A percentile compares a stretch with the other conserved stretches of the same genome.
phyloP scores from a whole-genome alignment of 1,284 basidiomycete species.

The Naganishia sp. region DNA sequence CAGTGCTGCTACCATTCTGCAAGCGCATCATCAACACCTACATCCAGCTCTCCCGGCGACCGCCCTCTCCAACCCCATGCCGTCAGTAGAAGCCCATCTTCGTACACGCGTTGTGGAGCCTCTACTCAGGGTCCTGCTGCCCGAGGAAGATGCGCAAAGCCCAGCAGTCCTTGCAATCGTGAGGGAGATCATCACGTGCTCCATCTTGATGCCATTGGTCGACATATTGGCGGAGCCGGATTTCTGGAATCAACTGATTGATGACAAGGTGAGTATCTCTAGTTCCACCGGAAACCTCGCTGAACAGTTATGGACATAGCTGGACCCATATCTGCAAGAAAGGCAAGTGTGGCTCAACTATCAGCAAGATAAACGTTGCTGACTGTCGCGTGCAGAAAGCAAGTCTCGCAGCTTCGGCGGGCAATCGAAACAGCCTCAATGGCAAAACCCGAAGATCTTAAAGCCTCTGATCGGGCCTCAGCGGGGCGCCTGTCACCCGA shows the following conservation, averaged over 20 bases:
- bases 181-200: conserved; percentile 79
- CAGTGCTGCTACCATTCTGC: conserved; percentile 64
- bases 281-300: background rate
- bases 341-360: background rate
- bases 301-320: background rate
- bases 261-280: conserved; percentile 18
- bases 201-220: conserved; percentile 80
- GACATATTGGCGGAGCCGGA: conserved; percentile 92
- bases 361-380: background rate
- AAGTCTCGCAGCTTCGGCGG: conserved; percentile 58
- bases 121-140: conserved; percentile 71
- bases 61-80: conserved; percentile 76
- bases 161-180: conserved; percentile 70
- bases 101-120: conserved; percentile 49
- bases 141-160: conserved; percentile 69
- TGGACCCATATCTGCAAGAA: conserved; percentile 4
- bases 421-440: conserved; percentile 52
- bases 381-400: conserved; percentile 42
- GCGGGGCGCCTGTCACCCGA: background rate
- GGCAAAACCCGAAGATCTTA: background rate
- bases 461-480: background rate
- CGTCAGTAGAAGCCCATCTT: conserved; percentile 84
- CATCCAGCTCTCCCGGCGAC: conserved; percentile 81
- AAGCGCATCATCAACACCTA: conserved; percentile 77
- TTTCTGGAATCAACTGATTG: conserved; percentile 88